A percentile compares a stretch with the other conserved stretches of the same genome.
phyloP scores from a whole-genome alignment of 2,329 filamentous ascomycete species.

The Rutstroemia sydowiana region DNA sequence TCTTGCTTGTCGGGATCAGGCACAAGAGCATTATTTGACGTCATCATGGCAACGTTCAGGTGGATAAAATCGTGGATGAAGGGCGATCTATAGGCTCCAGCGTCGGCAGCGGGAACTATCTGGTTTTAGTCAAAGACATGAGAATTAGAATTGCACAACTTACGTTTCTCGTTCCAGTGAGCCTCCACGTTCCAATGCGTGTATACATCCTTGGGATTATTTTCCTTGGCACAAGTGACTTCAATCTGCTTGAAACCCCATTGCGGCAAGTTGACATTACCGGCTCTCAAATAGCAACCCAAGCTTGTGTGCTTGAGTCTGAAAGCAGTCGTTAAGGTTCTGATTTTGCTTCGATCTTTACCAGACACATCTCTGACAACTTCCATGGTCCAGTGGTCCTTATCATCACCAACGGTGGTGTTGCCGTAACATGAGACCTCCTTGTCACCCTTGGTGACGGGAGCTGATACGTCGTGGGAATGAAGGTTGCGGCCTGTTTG shows the following conservation, averaged over 20 bases:
- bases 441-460: constrained; percentile 78
- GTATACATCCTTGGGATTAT: constrained; percentile 86
- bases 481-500: constrained; percentile 96
- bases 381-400: constrained; percentile 95
- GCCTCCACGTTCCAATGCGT: constrained; percentile 99
- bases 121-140: constrained; percentile 28
- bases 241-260: constrained; percentile 99
- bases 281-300: constrained; percentile 89
- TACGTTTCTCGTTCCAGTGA: constrained; percentile 87
- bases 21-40: constrained; percentile 95
- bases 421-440: constrained; percentile 98
- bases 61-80: constrained; percentile 98
- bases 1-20: constrained; percentile 99
- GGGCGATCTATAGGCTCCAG: constrained; percentile 89
- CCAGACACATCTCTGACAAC: constrained; percentile 82
- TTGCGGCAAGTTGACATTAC: constrained; percentile 92
- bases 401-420: constrained; percentile 87
- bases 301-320: constrained; percentile 74
- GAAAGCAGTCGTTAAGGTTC: constrained; percentile 90
- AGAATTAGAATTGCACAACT: constrained; percentile 34
- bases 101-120: constrained; percentile 77
- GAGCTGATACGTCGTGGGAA: constrained; percentile 84
- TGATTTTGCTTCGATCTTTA: constrained; percentile 68
- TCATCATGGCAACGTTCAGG: constrained; percentile 99
- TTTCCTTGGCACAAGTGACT: constrained; percentile 87